Evolutionary conservation across 2,329 filamentous ascomycete species (phyloP), one percentile per base, ranked within the genome.

Genomic region (Cucurbitaria berberidis): DNA sequence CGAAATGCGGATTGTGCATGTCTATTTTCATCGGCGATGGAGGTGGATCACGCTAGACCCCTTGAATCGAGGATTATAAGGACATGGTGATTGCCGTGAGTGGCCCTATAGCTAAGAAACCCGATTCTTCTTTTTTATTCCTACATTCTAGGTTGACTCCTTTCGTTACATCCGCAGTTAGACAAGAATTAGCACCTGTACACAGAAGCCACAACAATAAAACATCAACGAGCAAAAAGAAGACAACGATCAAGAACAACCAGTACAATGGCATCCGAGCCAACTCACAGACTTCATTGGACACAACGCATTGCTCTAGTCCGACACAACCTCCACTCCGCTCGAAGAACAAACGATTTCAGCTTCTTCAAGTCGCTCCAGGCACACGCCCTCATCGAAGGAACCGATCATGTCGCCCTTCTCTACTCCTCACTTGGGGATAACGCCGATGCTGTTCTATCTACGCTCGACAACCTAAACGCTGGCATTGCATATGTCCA

Each of bases 351-450:
- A 36, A 74, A 74, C 40, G 76, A 79, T 60, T 80, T 77, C 54
- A 75, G 70, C 42, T 80, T 80, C 67, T 80, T 80, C 73, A 80
- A 78, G 53, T 72, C 72, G 1, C 72, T 80, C 19, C 78, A 80
- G 63, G 77, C 75, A 15, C 70, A 76, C 29, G 70, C 73, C 15
- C 67, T 80, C 43, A 67, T 78, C 44, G 76, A 79, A 48, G 77
- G 77, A 22, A 78, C 72, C 8, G 78, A 79, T 55, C 75, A 80
- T 63, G 75, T 78, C 4, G 76, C 77, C n/a, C 70, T 74, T 22
- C 66, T 80, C 38, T 69, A 73, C 16, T 68, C 71, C 1, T 63
- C 68, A 4, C 68, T 80, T 11, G 75, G 76, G 8, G 73, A 78
- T 50, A 75, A 78, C 39, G 76, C 77, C 2, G 78, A 80, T 46